Conservation (phyloP, 768 basidiomycete species). For the Panaeolus cyanescens region DNA sequence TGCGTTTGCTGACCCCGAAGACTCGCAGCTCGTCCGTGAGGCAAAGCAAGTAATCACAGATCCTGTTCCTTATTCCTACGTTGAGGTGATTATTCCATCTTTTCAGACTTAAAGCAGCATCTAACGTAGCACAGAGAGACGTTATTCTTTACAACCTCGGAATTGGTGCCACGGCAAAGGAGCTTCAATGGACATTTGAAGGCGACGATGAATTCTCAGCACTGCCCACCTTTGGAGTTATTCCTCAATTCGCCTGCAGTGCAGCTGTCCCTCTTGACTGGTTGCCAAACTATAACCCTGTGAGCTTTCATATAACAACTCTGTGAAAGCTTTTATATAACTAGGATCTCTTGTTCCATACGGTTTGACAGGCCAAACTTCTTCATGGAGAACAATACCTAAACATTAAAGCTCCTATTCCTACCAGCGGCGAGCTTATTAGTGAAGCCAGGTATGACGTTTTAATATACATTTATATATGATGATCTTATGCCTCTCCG, state of each 20-base stretch:
- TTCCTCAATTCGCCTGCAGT: constrained; percentile 85
- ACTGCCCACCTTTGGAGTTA: constrained; percentile 92
- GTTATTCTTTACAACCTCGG: constrained; percentile 95
- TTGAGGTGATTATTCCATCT: constrained; percentile 47
- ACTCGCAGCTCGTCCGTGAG: constrained; percentile 77
- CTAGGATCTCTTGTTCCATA: too few relatives aligned
- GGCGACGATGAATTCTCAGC: constrained; percentile 83
- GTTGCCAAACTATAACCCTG: constrained; percentile 95
- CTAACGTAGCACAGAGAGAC: constrained; percentile 53
- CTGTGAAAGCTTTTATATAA: too few relatives aligned
- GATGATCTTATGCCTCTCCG: not conserved
- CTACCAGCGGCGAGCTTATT: constrained; percentile 79
- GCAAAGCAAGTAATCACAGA: constrained; percentile 69
- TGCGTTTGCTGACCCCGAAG: constrained; percentile 74
- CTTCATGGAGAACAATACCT: constrained; percentile 98
- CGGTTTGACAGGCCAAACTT: constrained; percentile 73
- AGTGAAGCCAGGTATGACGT: constrained; percentile 66
- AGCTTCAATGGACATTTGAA: constrained; percentile 92
- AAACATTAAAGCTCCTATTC: constrained; percentile 82
- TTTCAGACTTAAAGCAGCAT: not conserved
- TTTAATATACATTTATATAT: not conserved
- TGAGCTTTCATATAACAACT: constrained; percentile 25
- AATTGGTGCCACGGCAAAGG: constrained; percentile 89
- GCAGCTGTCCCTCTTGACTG: constrained; percentile 69
- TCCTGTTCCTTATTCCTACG: constrained; percentile 68